phyloP scores from a whole-genome alignment of 192 early-diverging fungal genomes.

The Polychytrium aggregatum region DNA sequence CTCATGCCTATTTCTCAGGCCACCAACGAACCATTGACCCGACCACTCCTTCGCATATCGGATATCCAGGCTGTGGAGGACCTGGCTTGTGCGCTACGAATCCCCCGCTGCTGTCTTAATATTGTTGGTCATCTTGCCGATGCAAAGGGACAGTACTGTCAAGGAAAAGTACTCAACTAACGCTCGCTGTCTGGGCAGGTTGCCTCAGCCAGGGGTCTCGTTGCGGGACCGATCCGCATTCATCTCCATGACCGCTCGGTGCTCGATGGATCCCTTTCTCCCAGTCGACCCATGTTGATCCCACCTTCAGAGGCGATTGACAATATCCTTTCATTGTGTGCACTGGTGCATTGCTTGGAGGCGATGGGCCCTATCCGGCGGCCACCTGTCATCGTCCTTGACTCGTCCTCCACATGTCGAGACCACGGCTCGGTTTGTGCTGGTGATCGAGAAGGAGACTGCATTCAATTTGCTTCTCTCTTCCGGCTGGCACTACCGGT shows the following conservation, averaged over 20 bases:
- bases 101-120: conserved; percentile 14
- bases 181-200: not conserved
- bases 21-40: not conserved
- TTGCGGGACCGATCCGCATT: conserved; percentile 11
- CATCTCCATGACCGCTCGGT: conserved; percentile 7
- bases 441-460: conserved; percentile 28
- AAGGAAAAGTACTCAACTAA: not conserved
- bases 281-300: conserved; percentile 8
- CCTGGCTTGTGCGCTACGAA: conserved; percentile 20
- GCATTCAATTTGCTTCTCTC: conserved; percentile 15
- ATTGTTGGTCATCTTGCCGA: too few relatives aligned
- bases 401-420: conserved; percentile 1
- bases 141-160: not conserved
- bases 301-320: conserved; percentile 6
- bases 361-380: not conserved
- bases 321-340: not conserved
- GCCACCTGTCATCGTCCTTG: not conserved
- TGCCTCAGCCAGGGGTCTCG: conserved; percentile 21
- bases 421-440: conserved; percentile 13
- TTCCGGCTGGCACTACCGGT: not conserved
- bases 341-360: not conserved
- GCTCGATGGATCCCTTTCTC: conserved; percentile 3
- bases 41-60: not conserved
- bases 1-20: not conserved
- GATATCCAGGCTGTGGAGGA: conserved; percentile 16